Percentiles rank a stretch among this genome's conserved stretches.
Conservation (phyloP, 768 basidiomycete genomes). For the Lactarius pseudohatsudake region DNA sequence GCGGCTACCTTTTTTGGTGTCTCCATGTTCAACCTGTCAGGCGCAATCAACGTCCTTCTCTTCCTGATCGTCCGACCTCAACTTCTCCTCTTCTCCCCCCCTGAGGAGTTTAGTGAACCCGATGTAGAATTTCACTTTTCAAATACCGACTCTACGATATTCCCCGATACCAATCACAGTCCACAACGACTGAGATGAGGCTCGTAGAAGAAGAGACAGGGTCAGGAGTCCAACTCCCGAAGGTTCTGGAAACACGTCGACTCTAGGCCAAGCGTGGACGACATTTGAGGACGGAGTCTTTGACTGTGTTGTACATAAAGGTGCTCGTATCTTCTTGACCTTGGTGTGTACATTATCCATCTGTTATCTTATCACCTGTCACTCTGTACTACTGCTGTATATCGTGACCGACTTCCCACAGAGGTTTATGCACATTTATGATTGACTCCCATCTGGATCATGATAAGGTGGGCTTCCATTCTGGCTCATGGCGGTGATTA, state of each 20-base stretch:
- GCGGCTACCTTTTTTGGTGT: constrained; percentile 38
- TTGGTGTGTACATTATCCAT: no score
- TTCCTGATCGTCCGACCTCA: constrained; percentile 40
- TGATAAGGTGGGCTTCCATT: no score
- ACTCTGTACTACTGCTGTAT: no score
- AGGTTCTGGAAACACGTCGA: constrained; percentile 17
- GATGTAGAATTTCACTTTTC: not conserved
- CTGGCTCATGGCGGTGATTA: no score
- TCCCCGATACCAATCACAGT: not conserved
- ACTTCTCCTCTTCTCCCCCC: constrained; percentile 35
- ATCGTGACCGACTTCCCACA: no score
- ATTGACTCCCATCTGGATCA: no score
- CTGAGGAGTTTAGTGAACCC: not conserved
- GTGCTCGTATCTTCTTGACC: no score
- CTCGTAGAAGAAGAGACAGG: not conserved
- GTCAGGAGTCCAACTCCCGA: not conserved
- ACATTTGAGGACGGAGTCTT: not conserved
- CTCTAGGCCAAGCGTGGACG: not conserved
- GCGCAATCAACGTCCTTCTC: constrained; percentile 42
- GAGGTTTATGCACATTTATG: no score
- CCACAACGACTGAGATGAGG: not conserved
- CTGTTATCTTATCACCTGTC: no score
- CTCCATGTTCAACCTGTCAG: constrained; percentile 40
- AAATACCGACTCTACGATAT: not conserved
- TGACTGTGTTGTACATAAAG: not conserved